phyloP scores from a whole-genome alignment of 2,329 filamentous ascomycete genomes.

The Corinectria fuckeliana region DNA sequence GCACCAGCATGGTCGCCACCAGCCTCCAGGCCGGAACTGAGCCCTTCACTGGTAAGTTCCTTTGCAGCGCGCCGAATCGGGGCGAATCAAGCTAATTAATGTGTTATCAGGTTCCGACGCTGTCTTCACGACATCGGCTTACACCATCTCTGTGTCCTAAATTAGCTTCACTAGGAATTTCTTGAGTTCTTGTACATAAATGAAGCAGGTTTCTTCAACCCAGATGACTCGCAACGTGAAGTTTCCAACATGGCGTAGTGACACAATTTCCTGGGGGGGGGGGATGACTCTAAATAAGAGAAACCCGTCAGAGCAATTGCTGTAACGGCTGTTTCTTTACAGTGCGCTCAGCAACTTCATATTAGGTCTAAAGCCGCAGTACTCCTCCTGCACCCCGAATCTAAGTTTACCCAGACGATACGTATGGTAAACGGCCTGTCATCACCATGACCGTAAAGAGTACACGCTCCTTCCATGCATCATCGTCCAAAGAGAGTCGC shows the following conservation, averaged over 20 bases:
- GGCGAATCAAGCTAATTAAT: neutral
- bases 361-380: too few species aligned
- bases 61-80: fast-evolving
- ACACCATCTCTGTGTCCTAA: slow-evolving; percentile 16
- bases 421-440: too few species aligned
- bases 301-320: too few species aligned
- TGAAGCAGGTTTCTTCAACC: neutral
- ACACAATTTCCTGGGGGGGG: too few species aligned
- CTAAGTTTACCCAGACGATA: too few species aligned
- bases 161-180: neutral
- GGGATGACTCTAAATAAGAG: too few species aligned
- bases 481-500: too few species aligned
- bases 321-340: too few species aligned
- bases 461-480: too few species aligned
- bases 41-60: slow-evolving; percentile 54
- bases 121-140: slow-evolving; percentile 15
- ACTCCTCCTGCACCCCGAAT: too few species aligned
- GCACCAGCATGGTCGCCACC: slow-evolving; percentile 20
- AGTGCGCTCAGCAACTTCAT: too few species aligned
- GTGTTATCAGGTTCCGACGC: slow-evolving; percentile 2
- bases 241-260: neutral
- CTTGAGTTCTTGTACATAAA: slow-evolving; percentile 1
- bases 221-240: neutral
- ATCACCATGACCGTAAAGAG: too few species aligned
- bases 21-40: slow-evolving; percentile 53